These are phyloP conservation scores for Arabidopsis suecica DNA, from an alignment of 345 rosid genomes.

Conservation along the genomic window DNA sequence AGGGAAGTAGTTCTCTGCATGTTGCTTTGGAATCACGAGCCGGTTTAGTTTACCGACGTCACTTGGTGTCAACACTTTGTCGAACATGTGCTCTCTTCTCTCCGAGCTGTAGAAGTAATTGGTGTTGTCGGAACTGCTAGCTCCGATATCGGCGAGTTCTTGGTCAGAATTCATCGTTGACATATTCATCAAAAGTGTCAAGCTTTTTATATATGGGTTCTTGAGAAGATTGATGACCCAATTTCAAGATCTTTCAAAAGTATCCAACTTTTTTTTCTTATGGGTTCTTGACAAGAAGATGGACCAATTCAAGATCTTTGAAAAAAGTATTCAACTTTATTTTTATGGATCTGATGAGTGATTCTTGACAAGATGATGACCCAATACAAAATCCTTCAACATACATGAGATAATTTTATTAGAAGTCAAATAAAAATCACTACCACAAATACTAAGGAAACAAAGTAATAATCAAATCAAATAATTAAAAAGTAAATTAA, in stretches of 20 bases:
- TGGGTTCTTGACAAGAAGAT: constrained; percentile 21
- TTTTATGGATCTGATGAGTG: constrained; percentile 32
- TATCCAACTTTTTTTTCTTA: background rate
- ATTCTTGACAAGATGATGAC: constrained; percentile 18
- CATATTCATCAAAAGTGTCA: constrained; percentile 50
- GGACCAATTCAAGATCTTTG: constrained; percentile 33
- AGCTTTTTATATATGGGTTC: constrained; percentile 14
- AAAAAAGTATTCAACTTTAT: constrained; percentile 15
- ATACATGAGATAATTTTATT: constrained; percentile 22
- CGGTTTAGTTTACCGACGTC: constrained; percentile 85
- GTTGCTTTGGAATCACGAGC: constrained; percentile 79
- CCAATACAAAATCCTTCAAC: constrained; percentile 29
- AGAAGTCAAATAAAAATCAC: constrained; percentile 13
- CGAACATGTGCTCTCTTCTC: constrained; percentile 70
- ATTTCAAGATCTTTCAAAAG: constrained; percentile 35
- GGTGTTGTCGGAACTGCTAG: constrained; percentile 27
- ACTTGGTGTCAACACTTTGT: constrained; percentile 79
- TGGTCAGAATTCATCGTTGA: constrained; percentile 53
- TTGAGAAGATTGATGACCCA: constrained; percentile 20
- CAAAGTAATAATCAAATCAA: background rate
- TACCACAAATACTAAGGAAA: background rate
- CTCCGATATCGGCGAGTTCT: constrained; percentile 36
- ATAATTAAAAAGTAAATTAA: background rate
- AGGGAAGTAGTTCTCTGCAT: constrained; percentile 81
- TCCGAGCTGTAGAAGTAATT: constrained; percentile 39